Base-by-base conservation (phyloP, 2,329 filamentous ascomycete genomes). In the Colletotrichum eremochloae region DNA sequence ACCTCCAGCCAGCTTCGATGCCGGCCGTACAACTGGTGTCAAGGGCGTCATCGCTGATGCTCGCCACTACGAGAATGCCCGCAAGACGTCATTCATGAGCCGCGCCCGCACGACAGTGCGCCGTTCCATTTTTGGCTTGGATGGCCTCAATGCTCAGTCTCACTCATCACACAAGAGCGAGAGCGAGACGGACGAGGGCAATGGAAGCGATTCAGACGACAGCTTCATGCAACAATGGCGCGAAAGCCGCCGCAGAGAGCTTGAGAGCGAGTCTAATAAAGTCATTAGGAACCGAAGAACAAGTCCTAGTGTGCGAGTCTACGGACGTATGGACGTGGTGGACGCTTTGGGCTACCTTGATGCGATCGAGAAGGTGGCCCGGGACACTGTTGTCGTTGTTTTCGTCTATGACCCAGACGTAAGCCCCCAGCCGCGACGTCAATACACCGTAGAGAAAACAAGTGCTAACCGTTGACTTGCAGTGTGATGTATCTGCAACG, bases 271-370 rank as follows among this genome's bases (percentile, higher is more conserved):
- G 79, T 84, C 87, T 72, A 87, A 81, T 75, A 79, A 80, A 74
- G 82, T 86, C 76, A 86, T 90, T 61, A 87, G 88, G 74, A 93
- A 87, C 74, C 86, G 93, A 78, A 90, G 91, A 78, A 92, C 90
- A 64, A 96, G 92, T 80, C 94, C 94, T 0, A 95, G 92, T 77
- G 89, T 93, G 75, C 87, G 93, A 75, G 86, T 92, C 70, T 98
- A 93, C 80, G 96, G 96, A 31, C 89, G 88, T 15, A 85, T 98
- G 74, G 92, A 95, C 74, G 88, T 90, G 71, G 96, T 98, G 1
- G 95, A 98, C 84, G 96, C 94, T 9, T 86, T 93, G 75, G 96
- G 95, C 24, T 99, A 97, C 78, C 88, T 99, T n/a, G 95, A 98
- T 81, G 95, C 96, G 67, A 94, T 98, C 76, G 96, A 99, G 84